Evolutionary conservation across 176 grass and related monocot species (phyloP).

Genomic region (Avena eriantha): DNA sequence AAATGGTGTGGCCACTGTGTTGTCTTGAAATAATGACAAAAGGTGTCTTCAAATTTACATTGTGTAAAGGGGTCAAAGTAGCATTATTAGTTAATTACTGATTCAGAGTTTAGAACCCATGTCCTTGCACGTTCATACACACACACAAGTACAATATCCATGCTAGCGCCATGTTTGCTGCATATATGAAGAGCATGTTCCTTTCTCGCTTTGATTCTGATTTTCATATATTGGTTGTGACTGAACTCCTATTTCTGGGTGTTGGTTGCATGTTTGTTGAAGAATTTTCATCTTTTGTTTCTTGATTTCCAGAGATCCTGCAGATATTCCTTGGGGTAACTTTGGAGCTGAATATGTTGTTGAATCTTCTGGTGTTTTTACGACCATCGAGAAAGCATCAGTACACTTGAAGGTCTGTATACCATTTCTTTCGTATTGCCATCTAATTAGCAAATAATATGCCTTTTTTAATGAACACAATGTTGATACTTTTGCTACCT

Average conservation of each 20-base stretch:
- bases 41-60: not conserved
- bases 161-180: not conserved
- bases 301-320: constrained; percentile 72
- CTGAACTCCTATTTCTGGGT: constrained; percentile 22
- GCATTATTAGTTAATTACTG: not conserved
- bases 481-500: constrained; percentile 35
- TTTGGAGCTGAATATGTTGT: constrained; percentile 90
- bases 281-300: constrained; percentile 1
- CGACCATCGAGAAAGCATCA: constrained; percentile 76
- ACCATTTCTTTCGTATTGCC: not conserved
- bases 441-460: constrained; percentile 7
- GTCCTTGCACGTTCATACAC: not conserved
- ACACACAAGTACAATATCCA: not conserved
- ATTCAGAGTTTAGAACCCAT: not conserved
- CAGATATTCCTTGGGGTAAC: constrained; percentile 88
- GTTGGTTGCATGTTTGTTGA: constrained; percentile 1
- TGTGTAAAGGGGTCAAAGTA: not conserved
- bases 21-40: not conserved
- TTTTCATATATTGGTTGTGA: constrained; percentile 5
- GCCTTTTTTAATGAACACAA: constrained; percentile 11
- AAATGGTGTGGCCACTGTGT: not conserved
- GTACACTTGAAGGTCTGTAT: constrained; percentile 83
- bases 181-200: constrained; percentile 6
- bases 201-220: not conserved
- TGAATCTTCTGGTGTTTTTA: constrained; percentile 99